These are phyloP conservation scores for Schizothecium vesticola DNA, from an alignment of 495 filamentous ascomycete genomes.

Conservation along the genomic window DNA sequence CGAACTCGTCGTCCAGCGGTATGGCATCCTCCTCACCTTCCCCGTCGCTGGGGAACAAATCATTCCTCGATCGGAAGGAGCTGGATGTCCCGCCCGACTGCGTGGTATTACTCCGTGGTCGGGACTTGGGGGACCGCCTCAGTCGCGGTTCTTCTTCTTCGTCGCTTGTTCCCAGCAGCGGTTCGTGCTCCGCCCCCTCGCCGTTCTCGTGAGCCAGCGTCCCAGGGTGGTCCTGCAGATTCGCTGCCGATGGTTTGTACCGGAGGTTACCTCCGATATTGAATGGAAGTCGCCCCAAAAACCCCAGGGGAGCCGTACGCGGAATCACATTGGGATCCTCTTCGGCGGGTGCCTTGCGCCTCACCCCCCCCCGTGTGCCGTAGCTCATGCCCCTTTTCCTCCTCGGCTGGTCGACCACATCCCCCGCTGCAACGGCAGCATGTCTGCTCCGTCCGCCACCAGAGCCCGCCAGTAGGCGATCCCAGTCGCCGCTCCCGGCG, in stretches of 20 bases:
- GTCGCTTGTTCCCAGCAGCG: slow-evolving; percentile 59
- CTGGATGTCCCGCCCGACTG: slow-evolving; percentile 81
- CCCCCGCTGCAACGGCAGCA: slow-evolving; percentile 23
- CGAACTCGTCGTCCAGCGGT: slow-evolving; percentile 89
- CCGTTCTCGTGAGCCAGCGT: slow-evolving; percentile 36
- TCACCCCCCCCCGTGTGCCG: slow-evolving; percentile 60
- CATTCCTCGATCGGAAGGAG: slow-evolving; percentile 85
- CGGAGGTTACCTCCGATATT: slow-evolving; percentile 74
- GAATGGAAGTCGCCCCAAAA: slow-evolving; percentile 78
- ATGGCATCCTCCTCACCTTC: slow-evolving; percentile 88
- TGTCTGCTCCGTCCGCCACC: slow-evolving; percentile 43
- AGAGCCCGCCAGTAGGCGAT: slow-evolving; percentile 75
- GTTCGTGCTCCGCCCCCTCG: slow-evolving; percentile 59
- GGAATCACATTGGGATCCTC: slow-evolving; percentile 89
- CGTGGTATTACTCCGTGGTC: slow-evolving; percentile 72
- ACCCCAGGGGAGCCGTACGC: slow-evolving; percentile 77
- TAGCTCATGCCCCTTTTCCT: slow-evolving; percentile 85
- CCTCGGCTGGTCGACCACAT: slow-evolving; percentile 59
- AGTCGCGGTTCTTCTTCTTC: slow-evolving; percentile 26
- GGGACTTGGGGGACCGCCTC: slow-evolving; percentile 38
- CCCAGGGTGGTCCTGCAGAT: slow-evolving; percentile 82
- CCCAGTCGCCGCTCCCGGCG: slow-evolving; percentile 80
- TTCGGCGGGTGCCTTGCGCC: slow-evolving; percentile 64
- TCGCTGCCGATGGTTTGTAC: slow-evolving; percentile 87
- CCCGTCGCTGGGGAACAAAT: slow-evolving; percentile 87